phyloP scores from a whole-genome alignment of 1,284 basidiomycete genomes.

The Trichosporon ovoides region DNA sequence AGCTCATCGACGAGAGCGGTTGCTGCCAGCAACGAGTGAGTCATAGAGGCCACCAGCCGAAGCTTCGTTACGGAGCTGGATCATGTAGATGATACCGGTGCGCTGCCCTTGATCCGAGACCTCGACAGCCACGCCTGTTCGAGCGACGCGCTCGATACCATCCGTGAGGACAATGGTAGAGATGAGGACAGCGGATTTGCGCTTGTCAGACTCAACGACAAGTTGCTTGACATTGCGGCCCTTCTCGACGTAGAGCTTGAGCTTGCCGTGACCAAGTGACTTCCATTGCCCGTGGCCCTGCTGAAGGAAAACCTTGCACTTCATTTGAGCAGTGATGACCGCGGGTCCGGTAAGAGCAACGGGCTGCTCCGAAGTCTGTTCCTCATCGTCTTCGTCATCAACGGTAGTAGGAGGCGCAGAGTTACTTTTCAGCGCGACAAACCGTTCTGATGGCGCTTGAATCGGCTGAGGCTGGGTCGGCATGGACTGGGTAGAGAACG shows the following conservation, averaged over 20 bases:
- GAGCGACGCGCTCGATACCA: conserved; percentile 94
- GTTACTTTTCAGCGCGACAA: conserved; percentile 7
- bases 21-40: conserved; percentile 79
- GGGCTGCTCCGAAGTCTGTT: conserved; percentile 49
- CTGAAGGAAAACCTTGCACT: conserved; percentile 96
- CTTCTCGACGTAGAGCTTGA: conserved; percentile 76
- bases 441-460: conserved; percentile 49
- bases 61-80: conserved; percentile 83
- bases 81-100: conserved; percentile 98
- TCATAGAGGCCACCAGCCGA: conserved; percentile 80
- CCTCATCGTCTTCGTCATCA: not conserved
- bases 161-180: conserved; percentile 93
- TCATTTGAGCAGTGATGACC: conserved; percentile 83
- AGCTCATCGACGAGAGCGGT: conserved; percentile 52
- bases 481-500: conserved; percentile 42
- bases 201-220: conserved; percentile 84
- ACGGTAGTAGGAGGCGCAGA: not conserved
- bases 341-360: conserved; percentile 59
- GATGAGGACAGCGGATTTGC: conserved; percentile 67
- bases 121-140: conserved; percentile 95
- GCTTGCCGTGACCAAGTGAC: conserved; percentile 76
- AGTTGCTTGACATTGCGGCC: conserved; percentile 86
- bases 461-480: conserved; percentile 70
- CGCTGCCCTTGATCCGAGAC: conserved; percentile 80
- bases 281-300: conserved; percentile 97